These are phyloP conservation scores for Spergularia marina DNA, from an alignment of 148 eudicot species.

Conservation along the genomic window DNA sequence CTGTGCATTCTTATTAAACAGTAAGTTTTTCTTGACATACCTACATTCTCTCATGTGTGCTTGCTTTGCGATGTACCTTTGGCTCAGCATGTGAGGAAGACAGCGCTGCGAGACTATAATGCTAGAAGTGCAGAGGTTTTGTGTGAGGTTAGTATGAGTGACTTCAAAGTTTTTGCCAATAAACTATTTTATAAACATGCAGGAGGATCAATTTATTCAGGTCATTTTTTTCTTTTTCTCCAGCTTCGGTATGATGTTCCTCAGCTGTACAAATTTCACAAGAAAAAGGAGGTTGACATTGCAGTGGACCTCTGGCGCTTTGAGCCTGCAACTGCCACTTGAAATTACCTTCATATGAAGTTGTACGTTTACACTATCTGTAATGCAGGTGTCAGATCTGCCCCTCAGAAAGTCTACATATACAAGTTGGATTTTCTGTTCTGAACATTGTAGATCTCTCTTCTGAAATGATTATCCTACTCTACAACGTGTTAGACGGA, in stretches of 20 bases:
- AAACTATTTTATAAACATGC: background rate
- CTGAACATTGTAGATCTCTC: background rate
- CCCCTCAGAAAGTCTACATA: background rate
- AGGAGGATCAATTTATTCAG: constrained; percentile 3
- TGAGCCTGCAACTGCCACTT: constrained; percentile 44
- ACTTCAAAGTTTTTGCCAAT: background rate
- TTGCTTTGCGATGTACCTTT: background rate
- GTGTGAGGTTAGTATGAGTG: constrained; percentile 59
- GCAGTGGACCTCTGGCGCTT: constrained; percentile 99
- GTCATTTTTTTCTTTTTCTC: background rate
- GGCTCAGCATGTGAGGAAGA: constrained; percentile 68
- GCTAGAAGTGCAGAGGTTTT: constrained; percentile 87
- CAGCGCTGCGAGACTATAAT: constrained; percentile 62
- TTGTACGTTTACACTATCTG: no score
- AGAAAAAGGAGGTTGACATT: constrained; percentile 93
- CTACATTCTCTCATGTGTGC: background rate
- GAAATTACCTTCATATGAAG: constrained; percentile 9
- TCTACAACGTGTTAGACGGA: no score
- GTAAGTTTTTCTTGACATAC: background rate
- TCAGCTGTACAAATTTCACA: constrained; percentile 85
- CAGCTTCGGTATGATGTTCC: constrained; percentile 94
- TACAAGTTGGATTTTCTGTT: background rate
- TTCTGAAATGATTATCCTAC: background rate
- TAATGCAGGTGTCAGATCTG: no score
- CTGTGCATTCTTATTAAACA: background rate